Evolutionary conservation across 2,329 filamentous ascomycete genomes (phyloP).

Genomic region (Trichoderma breve): DNA sequence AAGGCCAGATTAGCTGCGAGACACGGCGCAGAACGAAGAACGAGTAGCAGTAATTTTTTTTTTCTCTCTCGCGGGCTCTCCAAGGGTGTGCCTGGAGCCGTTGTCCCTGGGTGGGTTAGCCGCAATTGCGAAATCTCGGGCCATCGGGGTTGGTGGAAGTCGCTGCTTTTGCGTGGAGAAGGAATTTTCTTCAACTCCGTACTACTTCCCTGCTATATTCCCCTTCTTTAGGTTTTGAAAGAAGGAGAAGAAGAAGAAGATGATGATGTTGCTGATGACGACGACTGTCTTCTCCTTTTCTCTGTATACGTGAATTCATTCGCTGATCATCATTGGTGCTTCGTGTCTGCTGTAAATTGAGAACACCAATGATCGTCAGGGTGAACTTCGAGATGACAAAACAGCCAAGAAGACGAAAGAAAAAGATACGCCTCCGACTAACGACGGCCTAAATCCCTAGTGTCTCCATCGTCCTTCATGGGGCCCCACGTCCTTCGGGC

Average conservation of each 20-base stretch:
- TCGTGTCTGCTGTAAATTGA: neutral
- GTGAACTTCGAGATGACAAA: neutral
- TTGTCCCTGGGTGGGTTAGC: constrained; percentile 7
- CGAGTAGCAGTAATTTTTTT: neutral
- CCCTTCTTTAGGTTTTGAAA: neutral
- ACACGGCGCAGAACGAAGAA: neutral
- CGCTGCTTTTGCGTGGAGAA: constrained; percentile 3
- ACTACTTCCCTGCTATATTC: neutral
- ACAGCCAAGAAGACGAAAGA: neutral
- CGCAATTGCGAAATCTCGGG: constrained; percentile 23
- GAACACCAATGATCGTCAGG: neutral
- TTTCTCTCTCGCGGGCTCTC: neutral
- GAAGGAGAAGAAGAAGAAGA: neutral
- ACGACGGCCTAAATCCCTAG: neutral
- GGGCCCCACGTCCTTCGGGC: constrained; percentile 9
- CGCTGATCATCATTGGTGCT: neutral
- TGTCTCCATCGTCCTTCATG: constrained; percentile 7
- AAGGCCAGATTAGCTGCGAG: neutral
- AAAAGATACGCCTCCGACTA: neutral
- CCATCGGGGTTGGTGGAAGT: constrained; percentile 21
- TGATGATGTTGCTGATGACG: neutral
- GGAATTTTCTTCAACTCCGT: neutral
- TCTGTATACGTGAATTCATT: neutral
- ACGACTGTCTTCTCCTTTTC: neutral
- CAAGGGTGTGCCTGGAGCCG: neutral